phyloP scores from a whole-genome alignment of 257 asterid species.

The Solanum corneliomulleri region DNA sequence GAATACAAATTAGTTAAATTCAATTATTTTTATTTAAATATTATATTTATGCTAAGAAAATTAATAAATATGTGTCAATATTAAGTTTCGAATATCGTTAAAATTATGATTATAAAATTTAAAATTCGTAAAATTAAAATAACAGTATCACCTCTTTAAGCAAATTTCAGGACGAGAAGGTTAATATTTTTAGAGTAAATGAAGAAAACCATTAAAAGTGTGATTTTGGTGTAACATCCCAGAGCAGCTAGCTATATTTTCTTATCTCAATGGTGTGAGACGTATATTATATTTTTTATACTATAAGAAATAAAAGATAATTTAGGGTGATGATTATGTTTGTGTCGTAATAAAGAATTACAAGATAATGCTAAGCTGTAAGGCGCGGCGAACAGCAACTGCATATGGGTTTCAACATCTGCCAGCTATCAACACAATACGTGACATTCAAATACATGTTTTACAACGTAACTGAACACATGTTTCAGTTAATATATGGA shows the following conservation, averaged over 20 bases:
- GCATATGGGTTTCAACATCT: background rate
- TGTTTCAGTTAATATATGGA: background rate
- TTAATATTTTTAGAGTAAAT: background rate
- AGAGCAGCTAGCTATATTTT: background rate
- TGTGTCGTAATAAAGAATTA: too few species aligned
- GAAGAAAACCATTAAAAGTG: background rate
- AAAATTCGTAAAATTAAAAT: too few species aligned
- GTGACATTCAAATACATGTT: background rate
- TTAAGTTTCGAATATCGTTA: too few species aligned
- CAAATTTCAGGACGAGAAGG: background rate
- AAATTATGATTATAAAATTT: too few species aligned
- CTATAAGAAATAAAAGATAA: background rate
- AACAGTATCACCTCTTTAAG: too few species aligned
- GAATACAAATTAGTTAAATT: accelerated
- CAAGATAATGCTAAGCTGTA: background rate
- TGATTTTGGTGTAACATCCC: background rate
- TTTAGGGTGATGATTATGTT: too few species aligned
- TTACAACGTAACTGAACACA: background rate
- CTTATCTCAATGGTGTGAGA: background rate
- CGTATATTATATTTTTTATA: too few species aligned
- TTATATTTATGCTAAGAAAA: too few species aligned
- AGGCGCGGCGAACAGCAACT: background rate
- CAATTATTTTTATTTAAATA: too few species aligned
- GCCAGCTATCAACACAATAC: background rate
- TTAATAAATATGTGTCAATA: too few species aligned